These are phyloP conservation scores for Rhodomyrtus tomentosa DNA, from an alignment of 345 rosid genomes.

Conservation along the genomic window DNA sequence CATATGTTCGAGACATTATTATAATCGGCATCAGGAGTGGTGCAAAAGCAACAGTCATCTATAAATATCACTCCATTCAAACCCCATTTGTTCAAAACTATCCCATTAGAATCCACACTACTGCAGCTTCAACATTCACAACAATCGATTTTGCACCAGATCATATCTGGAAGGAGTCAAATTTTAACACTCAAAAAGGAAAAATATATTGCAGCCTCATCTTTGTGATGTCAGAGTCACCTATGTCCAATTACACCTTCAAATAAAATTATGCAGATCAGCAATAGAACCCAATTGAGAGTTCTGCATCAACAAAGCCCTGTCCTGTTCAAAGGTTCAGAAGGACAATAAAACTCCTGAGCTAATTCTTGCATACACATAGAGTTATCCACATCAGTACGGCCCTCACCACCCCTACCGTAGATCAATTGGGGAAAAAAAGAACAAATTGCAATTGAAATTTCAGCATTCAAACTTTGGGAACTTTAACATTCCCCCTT, in stretches of 20 bases:
- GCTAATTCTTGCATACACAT: not conserved
- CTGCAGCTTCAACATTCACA: not conserved
- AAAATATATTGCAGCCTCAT: not conserved
- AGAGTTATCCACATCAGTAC: not conserved
- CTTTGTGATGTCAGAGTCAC: not conserved
- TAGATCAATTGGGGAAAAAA: not conserved
- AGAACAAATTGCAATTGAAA: not conserved
- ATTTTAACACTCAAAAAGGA: not conserved
- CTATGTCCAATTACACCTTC: not conserved
- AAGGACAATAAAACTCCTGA: not conserved
- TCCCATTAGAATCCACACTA: not conserved
- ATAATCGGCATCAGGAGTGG: not conserved
- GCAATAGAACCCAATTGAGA: not conserved
- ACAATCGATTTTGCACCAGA: not conserved
- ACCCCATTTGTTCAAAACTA: not conserved
- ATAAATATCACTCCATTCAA: not conserved
- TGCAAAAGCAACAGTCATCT: not conserved
- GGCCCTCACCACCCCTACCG: not conserved
- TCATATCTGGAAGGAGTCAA: not conserved
- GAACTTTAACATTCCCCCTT: not conserved
- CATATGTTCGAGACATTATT: not conserved
- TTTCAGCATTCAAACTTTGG: not conserved
- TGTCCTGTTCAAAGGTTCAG: not conserved
- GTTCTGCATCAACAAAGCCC: not conserved
- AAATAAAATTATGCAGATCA: not conserved